Percentiles rank a stretch among this genome's conserved stretches.
Conservation (phyloP, 345 rosid species). For the Euphorbia tirucalli region DNA sequence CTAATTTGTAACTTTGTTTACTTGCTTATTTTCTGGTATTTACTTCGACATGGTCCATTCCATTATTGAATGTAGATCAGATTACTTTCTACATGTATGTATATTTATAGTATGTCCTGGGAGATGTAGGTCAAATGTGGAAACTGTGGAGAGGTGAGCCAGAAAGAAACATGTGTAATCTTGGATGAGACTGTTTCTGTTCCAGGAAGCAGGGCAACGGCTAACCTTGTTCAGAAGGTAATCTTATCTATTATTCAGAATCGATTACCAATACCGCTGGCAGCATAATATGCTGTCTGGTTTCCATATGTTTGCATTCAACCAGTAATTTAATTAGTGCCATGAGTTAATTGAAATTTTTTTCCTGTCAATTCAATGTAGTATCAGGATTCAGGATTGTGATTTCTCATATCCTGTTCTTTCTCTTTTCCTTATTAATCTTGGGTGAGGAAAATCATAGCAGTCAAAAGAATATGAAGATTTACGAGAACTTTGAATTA, state of each 20-base stretch:
- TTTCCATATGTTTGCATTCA: neutral
- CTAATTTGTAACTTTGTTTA: neutral
- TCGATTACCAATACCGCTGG: neutral
- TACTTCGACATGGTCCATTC: neutral
- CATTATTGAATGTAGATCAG: no score
- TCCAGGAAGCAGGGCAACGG: constrained; percentile 52
- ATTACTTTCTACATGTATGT: neutral
- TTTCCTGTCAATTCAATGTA: neutral
- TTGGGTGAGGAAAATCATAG: neutral
- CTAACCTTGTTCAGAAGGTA: constrained; percentile 89
- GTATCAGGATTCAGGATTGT: neutral
- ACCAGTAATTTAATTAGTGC: neutral
- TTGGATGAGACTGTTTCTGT: constrained; percentile 59
- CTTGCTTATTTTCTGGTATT: neutral
- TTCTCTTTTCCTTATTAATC: neutral
- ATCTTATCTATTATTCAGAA: neutral
- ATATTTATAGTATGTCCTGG: constrained; percentile 7
- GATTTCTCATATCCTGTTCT: neutral
- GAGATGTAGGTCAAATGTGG: constrained; percentile 68
- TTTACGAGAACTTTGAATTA: neutral
- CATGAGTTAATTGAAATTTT: neutral
- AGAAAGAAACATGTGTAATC: constrained; percentile 75
- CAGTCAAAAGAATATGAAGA: neutral
- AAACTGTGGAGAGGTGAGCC: constrained; percentile 73
- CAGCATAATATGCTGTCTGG: neutral